Base-by-base conservation (phyloP, 2,329 filamentous ascomycete genomes). In the Mollisia scopiformis region DNA sequence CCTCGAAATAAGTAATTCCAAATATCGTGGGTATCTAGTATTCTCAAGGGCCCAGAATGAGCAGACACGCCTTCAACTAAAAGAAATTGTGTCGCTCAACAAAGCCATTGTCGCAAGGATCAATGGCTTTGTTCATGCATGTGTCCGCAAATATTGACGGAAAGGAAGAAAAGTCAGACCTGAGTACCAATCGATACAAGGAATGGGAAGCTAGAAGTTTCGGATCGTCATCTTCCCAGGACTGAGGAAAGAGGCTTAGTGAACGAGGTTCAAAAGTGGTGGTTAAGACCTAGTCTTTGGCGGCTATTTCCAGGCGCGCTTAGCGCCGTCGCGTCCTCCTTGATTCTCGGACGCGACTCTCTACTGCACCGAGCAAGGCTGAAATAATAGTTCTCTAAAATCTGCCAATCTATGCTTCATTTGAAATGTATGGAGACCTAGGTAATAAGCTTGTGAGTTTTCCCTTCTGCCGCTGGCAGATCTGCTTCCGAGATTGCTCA, bases 361-460 rank as follows among this genome's bases (percentile, higher is more conserved):
- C 25, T 30, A 14, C 7, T 11, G 25, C 14, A 53, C 35, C 54
- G 13, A 23, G 56, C 62, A 53, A 65, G 60, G 58, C 61, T 63
- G 53, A 62, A 41, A 35, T 27, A 55, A 19, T 50, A n/a, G 7
- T 3, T n/a, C 55, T 37, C 19, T 21, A 7, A 41, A 33, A 21
- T 43, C 30, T 49, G 21, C 39, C 23, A 21, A n/a, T 49, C 25
- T 37, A 14, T 14, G 30, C 27, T 30, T 46, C 35, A 28, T 54
- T n/a, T 25, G n/a, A 49, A 55, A 91, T 91, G 88, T 90, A 91
- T 75, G 88, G 88, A 68, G 88, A 91, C 73, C 77, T 88, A 49
- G 88, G 85, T 23, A 86, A 87, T 73, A 91, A 91, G 76, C 78
- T 91, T 72, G 87, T 88, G 74, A 70, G 74, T 67, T 50, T 39